These are phyloP conservation scores for Rhinocladiella mackenziei DNA, from an alignment of 2,329 filamentous ascomycete species.

Conservation along the genomic window DNA sequence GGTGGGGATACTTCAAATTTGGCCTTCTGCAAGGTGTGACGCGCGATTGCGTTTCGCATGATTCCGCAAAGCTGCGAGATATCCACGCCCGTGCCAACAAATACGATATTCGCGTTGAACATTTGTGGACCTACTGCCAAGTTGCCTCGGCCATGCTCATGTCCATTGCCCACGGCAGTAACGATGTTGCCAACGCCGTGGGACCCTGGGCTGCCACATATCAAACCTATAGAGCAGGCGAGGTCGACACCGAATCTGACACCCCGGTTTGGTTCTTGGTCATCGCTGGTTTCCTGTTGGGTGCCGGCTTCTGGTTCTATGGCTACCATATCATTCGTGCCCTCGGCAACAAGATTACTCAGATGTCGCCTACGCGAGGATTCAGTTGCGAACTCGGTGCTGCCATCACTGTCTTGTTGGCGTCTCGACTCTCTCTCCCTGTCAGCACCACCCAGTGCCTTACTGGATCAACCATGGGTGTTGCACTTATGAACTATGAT, in stretches of 20 bases:
- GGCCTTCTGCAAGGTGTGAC: conserved; percentile 35
- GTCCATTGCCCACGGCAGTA: conserved; percentile 45
- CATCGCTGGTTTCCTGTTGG: conserved; percentile 38
- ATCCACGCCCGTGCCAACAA: conserved; percentile 42
- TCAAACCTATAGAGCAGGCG: conserved; percentile 35
- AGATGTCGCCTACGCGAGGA: conserved; percentile 38
- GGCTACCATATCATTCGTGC: conserved; percentile 37
- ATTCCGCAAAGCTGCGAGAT: conserved; percentile 37
- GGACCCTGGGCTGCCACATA: conserved; percentile 42
- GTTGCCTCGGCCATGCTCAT: conserved; percentile 41
- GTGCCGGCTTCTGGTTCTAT: conserved; percentile 42
- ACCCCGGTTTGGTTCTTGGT: conserved; percentile 42
- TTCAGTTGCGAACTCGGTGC: conserved; percentile 41
- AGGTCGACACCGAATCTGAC: conserved; percentile 31
- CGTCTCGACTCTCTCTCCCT: conserved; percentile 35
- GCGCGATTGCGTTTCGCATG: conserved; percentile 41
- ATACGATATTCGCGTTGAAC: conserved; percentile 47
- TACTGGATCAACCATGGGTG: conserved; percentile 36
- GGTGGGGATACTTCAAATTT: conserved; percentile 13
- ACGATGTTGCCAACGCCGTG: conserved; percentile 44
- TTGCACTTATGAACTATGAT: conserved; percentile 38
- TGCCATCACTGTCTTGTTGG: conserved; percentile 39
- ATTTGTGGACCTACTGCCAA: conserved; percentile 47
- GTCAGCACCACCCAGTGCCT: conserved; percentile 40
- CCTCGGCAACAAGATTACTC: conserved; percentile 43